phyloP scores from a whole-genome alignment of 202 grass and related monocot genomes.

The Cymbopogon flexuosus region DNA sequence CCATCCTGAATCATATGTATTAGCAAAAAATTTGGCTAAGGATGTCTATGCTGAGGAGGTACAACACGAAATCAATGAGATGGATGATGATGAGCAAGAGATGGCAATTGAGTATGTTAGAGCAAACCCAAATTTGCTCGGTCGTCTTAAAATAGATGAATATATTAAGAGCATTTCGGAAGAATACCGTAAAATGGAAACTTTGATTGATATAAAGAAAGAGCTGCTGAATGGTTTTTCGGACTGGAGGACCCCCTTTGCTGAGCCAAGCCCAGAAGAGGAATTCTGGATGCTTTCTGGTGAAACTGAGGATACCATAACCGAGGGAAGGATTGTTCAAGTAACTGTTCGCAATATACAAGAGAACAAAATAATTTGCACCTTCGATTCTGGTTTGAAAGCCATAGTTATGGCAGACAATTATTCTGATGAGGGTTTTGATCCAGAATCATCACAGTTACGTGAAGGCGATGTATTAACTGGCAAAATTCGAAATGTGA shows the following conservation, averaged over 20 bases:
- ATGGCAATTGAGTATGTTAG: conserved; percentile 87
- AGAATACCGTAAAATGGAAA: conserved; percentile 55
- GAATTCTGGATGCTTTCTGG: conserved; percentile 96
- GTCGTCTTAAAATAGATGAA: conserved; percentile 36
- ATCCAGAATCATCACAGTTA: conserved; percentile 50
- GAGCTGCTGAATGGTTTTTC: conserved; percentile 61
- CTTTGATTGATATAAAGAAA: conserved; percentile 44
- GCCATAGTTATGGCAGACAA: conserved; percentile 78
- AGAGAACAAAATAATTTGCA: conserved; percentile 74
- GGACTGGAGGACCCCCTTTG: conserved; percentile 58
- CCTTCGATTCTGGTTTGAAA: conserved; percentile 95
- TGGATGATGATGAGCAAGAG: conserved; percentile 79
- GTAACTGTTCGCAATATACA: conserved; percentile 75
- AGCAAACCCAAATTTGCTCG: conserved; percentile 32
- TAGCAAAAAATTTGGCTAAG: conserved; percentile 88
- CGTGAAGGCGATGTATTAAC: conserved; percentile 90
- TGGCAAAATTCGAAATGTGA: conserved; percentile 77
- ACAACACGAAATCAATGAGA: conserved; percentile 57
- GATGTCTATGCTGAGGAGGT: conserved; percentile 50
- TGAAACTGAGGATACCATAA: conserved; percentile 89
- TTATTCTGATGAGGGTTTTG: conserved; percentile 67
- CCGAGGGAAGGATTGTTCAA: conserved; percentile 95
- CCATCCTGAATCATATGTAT: conserved; percentile 89
- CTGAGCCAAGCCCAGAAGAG: conserved; percentile 76
- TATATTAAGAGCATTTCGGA: conserved; percentile 65